A percentile compares a stretch with the other conserved stretches of the same genome.
phyloP scores from a whole-genome alignment of 129 eudicot genomes.

The Centella asiatica region DNA sequence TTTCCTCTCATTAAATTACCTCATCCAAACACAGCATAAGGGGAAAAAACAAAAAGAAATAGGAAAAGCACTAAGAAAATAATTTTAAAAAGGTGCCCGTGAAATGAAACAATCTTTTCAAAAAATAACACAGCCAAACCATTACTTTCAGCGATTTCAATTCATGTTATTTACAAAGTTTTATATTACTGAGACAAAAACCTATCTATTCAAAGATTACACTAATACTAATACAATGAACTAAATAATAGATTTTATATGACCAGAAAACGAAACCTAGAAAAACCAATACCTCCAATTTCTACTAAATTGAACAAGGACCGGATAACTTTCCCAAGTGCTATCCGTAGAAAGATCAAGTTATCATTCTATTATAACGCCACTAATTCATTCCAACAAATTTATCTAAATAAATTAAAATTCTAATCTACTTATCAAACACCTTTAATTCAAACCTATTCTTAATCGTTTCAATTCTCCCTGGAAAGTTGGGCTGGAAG shows the following conservation, averaged over 20 bases:
- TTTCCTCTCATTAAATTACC: too few relatives aligned
- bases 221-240: not conserved
- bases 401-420: not conserved
- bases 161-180: not conserved
- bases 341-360: not conserved
- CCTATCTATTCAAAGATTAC: not conserved
- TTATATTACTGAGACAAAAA: not conserved
- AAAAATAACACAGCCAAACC: not conserved
- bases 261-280: not conserved
- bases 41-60: too few relatives aligned
- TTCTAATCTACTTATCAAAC: not conserved
- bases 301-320: conserved; percentile 6
- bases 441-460: conserved; percentile 38
- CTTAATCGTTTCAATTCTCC: conserved; percentile 61
- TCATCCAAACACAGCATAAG: too few relatives aligned
- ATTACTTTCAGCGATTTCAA: not conserved
- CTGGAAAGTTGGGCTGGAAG: conserved; percentile 52
- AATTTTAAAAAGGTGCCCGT: too few relatives aligned
- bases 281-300: not conserved
- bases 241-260: not conserved
- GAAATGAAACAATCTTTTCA: too few relatives aligned
- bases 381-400: conserved; percentile 10
- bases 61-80: too few relatives aligned
- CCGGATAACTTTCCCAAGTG: not conserved
- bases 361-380: conserved; percentile 5